phyloP scores from a whole-genome alignment of 2,329 filamentous ascomycete species.

The Elsinoe perseae region DNA sequence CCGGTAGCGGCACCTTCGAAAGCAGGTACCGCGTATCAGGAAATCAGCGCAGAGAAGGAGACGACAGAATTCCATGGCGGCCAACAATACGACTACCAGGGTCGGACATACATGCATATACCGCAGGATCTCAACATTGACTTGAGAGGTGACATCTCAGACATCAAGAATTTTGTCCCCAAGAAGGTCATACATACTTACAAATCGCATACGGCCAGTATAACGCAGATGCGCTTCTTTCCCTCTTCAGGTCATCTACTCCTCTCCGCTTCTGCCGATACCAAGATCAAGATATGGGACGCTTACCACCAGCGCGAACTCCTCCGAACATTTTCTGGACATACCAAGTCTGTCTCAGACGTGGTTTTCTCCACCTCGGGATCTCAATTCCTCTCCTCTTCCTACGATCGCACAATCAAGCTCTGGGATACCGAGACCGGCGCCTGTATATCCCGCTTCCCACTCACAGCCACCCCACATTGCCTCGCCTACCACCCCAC shows the following conservation, averaged over 20 bases:
- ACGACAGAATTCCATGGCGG: conserved; percentile 81
- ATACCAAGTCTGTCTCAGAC: conserved; percentile 83
- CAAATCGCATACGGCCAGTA: conserved; percentile 70
- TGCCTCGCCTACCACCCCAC: conserved; percentile 90
- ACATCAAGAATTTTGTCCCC: conserved; percentile 80
- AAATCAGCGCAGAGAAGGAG: conserved; percentile 50
- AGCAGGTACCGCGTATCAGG: conserved; percentile 43
- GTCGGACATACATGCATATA: conserved; percentile 94
- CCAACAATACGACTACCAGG: conserved; percentile 83
- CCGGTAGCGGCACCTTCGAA: conserved; percentile 55
- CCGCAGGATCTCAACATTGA: conserved; percentile 85
- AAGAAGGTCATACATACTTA: conserved; percentile 90
- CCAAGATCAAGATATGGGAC: conserved; percentile 89
- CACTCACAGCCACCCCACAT: conserved; percentile 89
- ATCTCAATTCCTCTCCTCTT: conserved; percentile 79
- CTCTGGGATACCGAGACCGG: conserved; percentile 98
- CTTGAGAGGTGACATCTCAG: conserved; percentile 70
- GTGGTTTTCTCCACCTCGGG: conserved; percentile 78
- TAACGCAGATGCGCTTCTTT: conserved; percentile 86
- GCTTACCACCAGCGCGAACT: conserved; percentile 84
- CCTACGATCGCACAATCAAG: conserved; percentile 64
- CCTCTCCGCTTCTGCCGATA: conserved; percentile 81
- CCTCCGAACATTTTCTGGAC: conserved; percentile 82
- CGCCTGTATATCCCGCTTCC: conserved; percentile 77
- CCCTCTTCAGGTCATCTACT: conserved; percentile 80